Evolutionary conservation across 208 protist species (phyloP).

Genomic region (Crithidia bombi): DNA sequence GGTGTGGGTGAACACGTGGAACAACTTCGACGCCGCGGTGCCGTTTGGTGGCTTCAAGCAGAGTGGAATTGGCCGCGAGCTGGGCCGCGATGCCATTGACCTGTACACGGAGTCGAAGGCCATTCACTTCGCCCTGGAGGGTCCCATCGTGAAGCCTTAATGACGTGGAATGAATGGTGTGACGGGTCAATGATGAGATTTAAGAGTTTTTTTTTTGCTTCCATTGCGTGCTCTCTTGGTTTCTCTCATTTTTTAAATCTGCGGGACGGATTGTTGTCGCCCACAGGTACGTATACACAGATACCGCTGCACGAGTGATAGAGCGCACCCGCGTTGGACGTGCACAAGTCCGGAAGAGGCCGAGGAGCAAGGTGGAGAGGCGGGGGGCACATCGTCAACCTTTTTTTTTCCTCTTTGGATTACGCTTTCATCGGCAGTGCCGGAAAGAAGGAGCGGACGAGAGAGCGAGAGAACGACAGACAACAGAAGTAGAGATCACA

Average conservation of each 20-base stretch:
- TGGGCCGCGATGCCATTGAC: conserved; percentile 67
- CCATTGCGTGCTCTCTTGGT: no score
- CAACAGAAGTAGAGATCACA: no score
- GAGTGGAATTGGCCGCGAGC: conserved; percentile 85
- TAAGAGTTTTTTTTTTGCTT: not conserved
- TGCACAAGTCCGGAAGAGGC: not conserved
- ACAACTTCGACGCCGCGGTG: conserved; percentile 67
- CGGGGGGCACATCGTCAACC: no score
- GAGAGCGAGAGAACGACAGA: no score
- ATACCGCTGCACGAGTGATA: not conserved
- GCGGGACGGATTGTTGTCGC: no score
- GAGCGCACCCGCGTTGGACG: not conserved
- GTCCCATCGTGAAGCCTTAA: conserved; percentile 68
- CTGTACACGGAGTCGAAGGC: conserved; percentile 81
- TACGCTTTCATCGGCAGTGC: no score
- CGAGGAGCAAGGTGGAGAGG: no score
- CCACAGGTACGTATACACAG: not conserved
- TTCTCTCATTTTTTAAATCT: not conserved
- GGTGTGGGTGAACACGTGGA: conserved; percentile 91
- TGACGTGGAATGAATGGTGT: not conserved
- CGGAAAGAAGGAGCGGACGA: no score
- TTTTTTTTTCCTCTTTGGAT: no score
- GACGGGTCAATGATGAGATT: not conserved
- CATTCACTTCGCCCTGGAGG: conserved; percentile 62
- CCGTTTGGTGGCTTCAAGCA: conserved; percentile 92